These are phyloP conservation scores for Epithele typhae DNA, from an alignment of 768 basidiomycete species.

Conservation along the genomic window DNA sequence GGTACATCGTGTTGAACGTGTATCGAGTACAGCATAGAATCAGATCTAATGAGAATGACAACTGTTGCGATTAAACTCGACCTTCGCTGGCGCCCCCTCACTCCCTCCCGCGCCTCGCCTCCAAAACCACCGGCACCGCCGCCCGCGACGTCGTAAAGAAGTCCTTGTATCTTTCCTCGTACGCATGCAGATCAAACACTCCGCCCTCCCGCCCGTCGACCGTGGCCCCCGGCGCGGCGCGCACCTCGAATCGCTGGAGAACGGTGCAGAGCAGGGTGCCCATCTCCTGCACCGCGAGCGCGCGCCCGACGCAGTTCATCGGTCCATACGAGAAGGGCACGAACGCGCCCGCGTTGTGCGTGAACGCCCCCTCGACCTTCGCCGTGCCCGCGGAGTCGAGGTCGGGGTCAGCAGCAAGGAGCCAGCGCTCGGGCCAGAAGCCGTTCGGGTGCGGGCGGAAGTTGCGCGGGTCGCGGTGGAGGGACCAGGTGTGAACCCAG, in stretches of 20 bases:
- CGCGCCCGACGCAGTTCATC: constrained; percentile 45
- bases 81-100: no score
- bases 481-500: constrained; percentile 32
- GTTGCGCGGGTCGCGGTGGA: constrained; percentile 44
- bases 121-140: constrained; percentile 16
- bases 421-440: constrained; percentile 44
- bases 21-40: no score
- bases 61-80: no score
- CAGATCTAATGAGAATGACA: no score
- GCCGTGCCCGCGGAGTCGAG: background rate
- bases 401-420: constrained; percentile 16
- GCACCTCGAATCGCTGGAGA: constrained; percentile 30
- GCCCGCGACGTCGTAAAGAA: constrained; percentile 24
- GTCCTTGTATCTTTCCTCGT: constrained; percentile 26
- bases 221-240: constrained; percentile 24
- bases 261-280: constrained; percentile 27
- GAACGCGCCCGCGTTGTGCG: constrained; percentile 30
- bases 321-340: constrained; percentile 45
- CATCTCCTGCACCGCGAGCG: constrained; percentile 37
- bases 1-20: no score
- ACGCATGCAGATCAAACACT: constrained; percentile 16
- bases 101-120: background rate
- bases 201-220: no score
- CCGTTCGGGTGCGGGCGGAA: constrained; percentile 37
- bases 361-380: background rate